Evolutionary conservation across 2,329 filamentous ascomycete genomes (phyloP), one percentile per base, ranked within the genome.

Genomic region (Thielaviopsis punctulata): DNA sequence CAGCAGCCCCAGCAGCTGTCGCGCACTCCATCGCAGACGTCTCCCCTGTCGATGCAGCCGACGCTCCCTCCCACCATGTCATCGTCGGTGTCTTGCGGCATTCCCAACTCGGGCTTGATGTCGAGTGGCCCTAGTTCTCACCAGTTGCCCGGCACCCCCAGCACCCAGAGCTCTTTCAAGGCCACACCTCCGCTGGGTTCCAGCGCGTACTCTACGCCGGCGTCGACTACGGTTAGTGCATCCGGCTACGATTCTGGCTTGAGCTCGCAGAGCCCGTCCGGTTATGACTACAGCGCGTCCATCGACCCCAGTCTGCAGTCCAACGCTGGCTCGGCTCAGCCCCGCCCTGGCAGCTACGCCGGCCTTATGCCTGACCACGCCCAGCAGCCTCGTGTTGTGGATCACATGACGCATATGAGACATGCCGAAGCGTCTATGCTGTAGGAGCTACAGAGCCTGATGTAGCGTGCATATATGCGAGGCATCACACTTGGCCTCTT

Each of bases 271-370:
- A 55, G 53, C 15, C 53, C 53, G 4, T 25, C 50, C 19, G 57
- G 54, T 71, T 72, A 56, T 64, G 75, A 80, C 52, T 79, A 78
- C 64, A 66, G 69, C 55, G 63, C 72, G 54, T 68, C 78, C 54
- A 76, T 84, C 59, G 82, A 86, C 62, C 80, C 80, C 57, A 73
- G 77, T 12, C 68, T 84, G 57, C 75, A 79, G 55, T 44, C 43
- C 12, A 39, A 39, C 23, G 30, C 47, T 22, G 30, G 47, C 47
- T 41, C 47, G 30, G 25, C 19, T n/a, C 47, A 39, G 47, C 47
- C 47, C 7, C 47, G 47, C 12, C 47, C 47, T 18, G 5, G 30
- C 12, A n/a, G 30, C 30, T 36, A 49, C 19, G 25, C 15, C n/a
- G 22, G 47, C n/a, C 4, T 36, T 15, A 36, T 36, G 30, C 41